Conservation (phyloP, 768 basidiomycete genomes). For the Macrolepiota dolichaula region DNA sequence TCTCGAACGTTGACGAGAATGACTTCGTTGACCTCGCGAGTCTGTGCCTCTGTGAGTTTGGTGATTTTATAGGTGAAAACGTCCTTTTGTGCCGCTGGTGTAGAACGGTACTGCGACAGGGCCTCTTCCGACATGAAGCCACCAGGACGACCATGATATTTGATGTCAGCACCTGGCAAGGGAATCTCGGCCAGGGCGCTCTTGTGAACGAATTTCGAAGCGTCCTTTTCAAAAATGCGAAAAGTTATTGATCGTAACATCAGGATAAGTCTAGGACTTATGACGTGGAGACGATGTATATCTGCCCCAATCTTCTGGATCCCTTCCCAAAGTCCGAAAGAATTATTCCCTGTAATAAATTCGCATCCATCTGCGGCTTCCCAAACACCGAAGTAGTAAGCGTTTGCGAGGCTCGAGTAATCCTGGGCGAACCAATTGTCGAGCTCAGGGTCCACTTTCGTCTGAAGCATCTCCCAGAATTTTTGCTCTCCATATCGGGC, state of each 20-base stretch:
- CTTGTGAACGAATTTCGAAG: not conserved
- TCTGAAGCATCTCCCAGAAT: slow-evolving; percentile 1
- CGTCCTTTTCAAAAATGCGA: not conserved
- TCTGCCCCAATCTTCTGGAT: not conserved
- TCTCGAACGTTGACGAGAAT: slow-evolving; percentile 13
- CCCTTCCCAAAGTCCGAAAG: slow-evolving; percentile 30
- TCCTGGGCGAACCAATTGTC: slow-evolving; percentile 19
- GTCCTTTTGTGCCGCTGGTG: slow-evolving; percentile 14
- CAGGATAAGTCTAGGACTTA: slow-evolving; percentile 26
- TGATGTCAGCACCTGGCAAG: not conserved
- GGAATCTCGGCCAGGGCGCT: slow-evolving; percentile 12
- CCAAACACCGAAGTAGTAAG: slow-evolving; percentile 23
- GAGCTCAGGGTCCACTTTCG: slow-evolving; percentile 7
- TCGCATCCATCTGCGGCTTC: slow-evolving; percentile 24
- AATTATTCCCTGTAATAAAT: slow-evolving; percentile 24
- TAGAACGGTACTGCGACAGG: slow-evolving; percentile 2
- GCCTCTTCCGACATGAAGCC: not conserved
- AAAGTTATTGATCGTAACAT: slow-evolving; percentile 17
- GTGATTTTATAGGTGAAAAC: slow-evolving; percentile 19
- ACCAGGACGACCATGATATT: not conserved
- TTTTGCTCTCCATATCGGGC: slow-evolving; percentile 1
- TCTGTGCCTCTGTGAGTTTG: slow-evolving; percentile 19
- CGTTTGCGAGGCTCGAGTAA: slow-evolving; percentile 15
- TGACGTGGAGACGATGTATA: slow-evolving; percentile 24
- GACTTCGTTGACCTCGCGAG: slow-evolving; percentile 14